Base-by-base conservation (phyloP, 2,329 filamentous ascomycete species). In the Calonectria pteridis region DNA sequence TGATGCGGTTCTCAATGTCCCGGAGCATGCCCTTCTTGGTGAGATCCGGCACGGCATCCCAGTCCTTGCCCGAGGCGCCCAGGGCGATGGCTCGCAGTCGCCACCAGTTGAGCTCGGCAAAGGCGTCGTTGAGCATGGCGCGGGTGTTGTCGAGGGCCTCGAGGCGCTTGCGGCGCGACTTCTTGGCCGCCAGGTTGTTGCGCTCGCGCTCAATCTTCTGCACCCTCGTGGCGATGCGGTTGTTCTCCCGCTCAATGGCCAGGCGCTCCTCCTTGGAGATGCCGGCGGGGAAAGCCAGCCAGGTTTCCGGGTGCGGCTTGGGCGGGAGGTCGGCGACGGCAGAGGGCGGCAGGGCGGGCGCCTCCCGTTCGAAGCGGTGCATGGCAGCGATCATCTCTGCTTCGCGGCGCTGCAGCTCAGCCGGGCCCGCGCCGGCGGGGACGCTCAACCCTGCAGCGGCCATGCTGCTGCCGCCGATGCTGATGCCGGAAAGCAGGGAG, bases 101-200 rank as follows among this genome's bases (percentile, higher is more conserved):
- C 67, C 82, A 80, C 79, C 79, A 84, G 67, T 74, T 68, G 18
- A 77, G 72, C 73, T 83, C 80, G 7, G 81, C 74, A 7, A 76
- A 69, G 43, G 77, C 73, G 3, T 77, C 76, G 49, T 81, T 77
- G 20, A 80, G 72, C 28, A 84, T 73, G 4, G 35, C 23, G 2
- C 76, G 77, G 10, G 77, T 76, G 14, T 78, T 73, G 0, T 69
- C 59, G 1, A 83, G 75, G 0, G 76, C 72, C 64, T 85, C 84
- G 31, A 82, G 69, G 0, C 84, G 79, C 26, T 79, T 76, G 26
- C 80, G 73, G 0, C 85, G 80, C 14, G 81, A 83, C 67, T 84
- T 83, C 75, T 83, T 84, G 29, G 85, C 85, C 0, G 85, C 83
- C 43, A 77, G 71, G 73, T 85, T 86, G 78, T 86, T 86, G 6